Conservation (phyloP, 345 rosid species). For the Acer negundo region DNA sequence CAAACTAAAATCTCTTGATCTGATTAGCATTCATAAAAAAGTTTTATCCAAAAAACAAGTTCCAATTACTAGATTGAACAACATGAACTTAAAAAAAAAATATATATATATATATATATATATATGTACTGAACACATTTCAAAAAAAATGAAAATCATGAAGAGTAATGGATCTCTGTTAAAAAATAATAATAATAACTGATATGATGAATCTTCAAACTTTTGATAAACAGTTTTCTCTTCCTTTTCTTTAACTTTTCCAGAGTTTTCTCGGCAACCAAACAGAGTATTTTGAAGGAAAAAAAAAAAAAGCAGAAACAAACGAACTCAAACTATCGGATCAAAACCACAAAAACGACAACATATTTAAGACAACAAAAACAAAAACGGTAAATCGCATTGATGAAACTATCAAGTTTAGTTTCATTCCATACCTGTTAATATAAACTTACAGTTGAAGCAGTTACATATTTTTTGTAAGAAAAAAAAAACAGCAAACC, state of each 20-base stretch:
- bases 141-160: neutral
- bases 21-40: conserved; percentile 1
- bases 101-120: too few relatives aligned
- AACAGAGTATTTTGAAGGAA: conserved; percentile 10
- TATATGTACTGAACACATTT: too few relatives aligned
- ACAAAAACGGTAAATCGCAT: neutral
- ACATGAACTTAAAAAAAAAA: neutral
- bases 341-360: conserved; percentile 2
- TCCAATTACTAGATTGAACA: neutral
- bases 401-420: conserved; percentile 9
- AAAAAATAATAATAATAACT: neutral
- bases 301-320: neutral
- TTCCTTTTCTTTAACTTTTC: conserved; percentile 3
- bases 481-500: neutral
- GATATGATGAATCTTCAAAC: neutral
- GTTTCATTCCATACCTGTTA: conserved; percentile 10
- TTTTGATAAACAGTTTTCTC: conserved; percentile 13
- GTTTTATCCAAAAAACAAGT: neutral
- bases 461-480: conserved; percentile 21
- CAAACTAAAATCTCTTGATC: conserved; percentile 5
- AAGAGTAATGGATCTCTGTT: neutral
- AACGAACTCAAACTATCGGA: neutral
- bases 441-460: neutral
- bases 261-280: conserved; percentile 25
- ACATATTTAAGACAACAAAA: neutral